Conservation (phyloP, 192 early-diverging fungal genomes). For the Coemansia sp. region DNA sequence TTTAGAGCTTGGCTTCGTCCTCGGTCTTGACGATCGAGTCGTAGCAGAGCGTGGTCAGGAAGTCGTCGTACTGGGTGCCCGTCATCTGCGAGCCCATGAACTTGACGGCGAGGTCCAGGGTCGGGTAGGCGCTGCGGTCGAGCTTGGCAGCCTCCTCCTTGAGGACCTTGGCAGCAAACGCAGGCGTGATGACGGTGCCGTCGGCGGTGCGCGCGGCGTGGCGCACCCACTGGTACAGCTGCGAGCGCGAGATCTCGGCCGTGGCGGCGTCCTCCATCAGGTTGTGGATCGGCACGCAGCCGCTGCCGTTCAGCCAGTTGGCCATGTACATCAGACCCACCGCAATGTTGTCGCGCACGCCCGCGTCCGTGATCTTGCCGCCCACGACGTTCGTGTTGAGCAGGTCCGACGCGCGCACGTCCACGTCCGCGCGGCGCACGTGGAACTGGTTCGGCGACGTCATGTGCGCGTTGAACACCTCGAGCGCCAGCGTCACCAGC, state of each 20-base stretch:
- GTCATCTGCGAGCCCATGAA: constrained; percentile 75
- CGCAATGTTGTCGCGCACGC: constrained; percentile 89
- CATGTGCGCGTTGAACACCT: constrained; percentile 94
- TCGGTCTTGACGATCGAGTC: constrained; percentile 71
- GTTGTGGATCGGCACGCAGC: constrained; percentile 98
- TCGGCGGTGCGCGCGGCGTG: constrained; percentile 80
- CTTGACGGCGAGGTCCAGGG: constrained; percentile 56
- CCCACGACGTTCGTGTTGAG: constrained; percentile 73
- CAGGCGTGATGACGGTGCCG: constrained; percentile 76
- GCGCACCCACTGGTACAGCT: constrained; percentile 97
- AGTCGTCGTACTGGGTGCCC: constrained; percentile 83
- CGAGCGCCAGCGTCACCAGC: constrained; percentile 85
- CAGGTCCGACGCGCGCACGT: constrained; percentile 78
- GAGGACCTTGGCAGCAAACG: constrained; percentile 74
- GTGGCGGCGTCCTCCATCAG: constrained; percentile 99
- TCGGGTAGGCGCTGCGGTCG: constrained; percentile 54
- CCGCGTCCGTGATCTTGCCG: constrained; percentile 82
- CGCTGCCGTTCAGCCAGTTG: constrained; percentile 90
- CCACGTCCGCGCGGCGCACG: constrained; percentile 88
- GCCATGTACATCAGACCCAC: constrained; percentile 94
- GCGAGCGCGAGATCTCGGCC: constrained; percentile 95
- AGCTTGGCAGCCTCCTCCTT: constrained; percentile 84
- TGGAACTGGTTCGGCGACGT: constrained; percentile 94
- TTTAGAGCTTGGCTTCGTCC: constrained; percentile 34
- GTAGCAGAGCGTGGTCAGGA: constrained; percentile 92